Evolutionary conservation across 106 monocot species (phyloP).

Genomic region (Dendrobium huoshanense): DNA sequence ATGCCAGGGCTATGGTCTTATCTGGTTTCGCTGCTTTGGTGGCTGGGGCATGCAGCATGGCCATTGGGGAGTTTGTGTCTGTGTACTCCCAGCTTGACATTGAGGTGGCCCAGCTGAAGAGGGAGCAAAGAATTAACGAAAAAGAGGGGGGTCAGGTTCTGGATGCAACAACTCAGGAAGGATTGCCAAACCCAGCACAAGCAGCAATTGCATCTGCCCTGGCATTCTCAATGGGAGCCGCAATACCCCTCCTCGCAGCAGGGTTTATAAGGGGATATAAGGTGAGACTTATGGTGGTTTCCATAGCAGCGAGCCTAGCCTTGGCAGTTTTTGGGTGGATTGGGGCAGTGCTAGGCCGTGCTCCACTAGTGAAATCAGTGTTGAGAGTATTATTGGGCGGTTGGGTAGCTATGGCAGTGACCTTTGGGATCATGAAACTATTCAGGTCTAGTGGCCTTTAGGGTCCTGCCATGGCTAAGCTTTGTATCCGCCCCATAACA

Average conservation of each 20-base stretch:
- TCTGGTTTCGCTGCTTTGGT: slow-evolving; percentile 45
- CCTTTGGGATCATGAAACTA: slow-evolving; percentile 38
- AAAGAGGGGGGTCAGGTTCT: background rate
- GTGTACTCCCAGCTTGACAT: slow-evolving; percentile 58
- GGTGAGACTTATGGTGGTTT: slow-evolving; percentile 36
- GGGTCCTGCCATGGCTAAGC: background rate
- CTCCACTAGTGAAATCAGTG: slow-evolving; percentile 19
- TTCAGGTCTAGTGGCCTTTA: slow-evolving; percentile 19
- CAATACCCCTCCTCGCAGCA: slow-evolving; percentile 38
- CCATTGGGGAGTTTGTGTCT: slow-evolving; percentile 54
- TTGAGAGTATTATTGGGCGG: slow-evolving; percentile 45
- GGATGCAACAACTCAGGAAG: background rate
- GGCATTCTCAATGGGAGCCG: slow-evolving; percentile 41
- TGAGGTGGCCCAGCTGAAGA: slow-evolving; percentile 36
- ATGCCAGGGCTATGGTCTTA: slow-evolving; percentile 35
- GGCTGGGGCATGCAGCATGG: slow-evolving; percentile 61
- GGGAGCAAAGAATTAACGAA: background rate
- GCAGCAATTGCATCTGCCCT: slow-evolving; percentile 41
- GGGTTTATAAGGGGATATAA: slow-evolving; percentile 38
- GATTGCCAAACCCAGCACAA: slow-evolving; percentile 40
- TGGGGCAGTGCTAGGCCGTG: slow-evolving; percentile 35
- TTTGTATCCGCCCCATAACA: background rate
- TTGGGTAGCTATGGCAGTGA: slow-evolving; percentile 46
- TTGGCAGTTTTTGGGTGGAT: slow-evolving; percentile 32
- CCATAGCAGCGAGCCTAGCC: slow-evolving; percentile 16